Evolutionary conservation across 2,329 filamentous ascomycete species (phyloP).

Genomic region (Ceratocystis variospora): DNA sequence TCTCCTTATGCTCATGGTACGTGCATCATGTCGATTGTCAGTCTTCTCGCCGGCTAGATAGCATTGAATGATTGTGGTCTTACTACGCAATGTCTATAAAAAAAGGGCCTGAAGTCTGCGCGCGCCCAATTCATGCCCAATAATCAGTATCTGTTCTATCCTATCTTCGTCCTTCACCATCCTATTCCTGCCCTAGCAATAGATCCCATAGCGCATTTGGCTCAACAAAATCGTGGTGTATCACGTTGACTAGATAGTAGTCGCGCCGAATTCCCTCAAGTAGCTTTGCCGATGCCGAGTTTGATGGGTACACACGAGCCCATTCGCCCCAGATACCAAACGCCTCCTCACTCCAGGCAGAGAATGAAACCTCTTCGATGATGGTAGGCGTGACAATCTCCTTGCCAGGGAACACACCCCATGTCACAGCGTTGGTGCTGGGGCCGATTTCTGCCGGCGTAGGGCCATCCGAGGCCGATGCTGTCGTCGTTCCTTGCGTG

Average conservation of each 20-base stretch:
- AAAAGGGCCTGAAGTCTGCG: no score
- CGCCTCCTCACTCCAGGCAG: conserved; percentile 88
- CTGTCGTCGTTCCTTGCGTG: neutral
- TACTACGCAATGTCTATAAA: conserved; percentile 4
- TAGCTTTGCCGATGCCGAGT: conserved; percentile 55
- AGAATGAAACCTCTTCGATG: conserved; percentile 88
- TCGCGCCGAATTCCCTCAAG: conserved; percentile 54
- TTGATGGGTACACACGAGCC: conserved; percentile 72
- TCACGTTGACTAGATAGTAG: conserved; percentile 81
- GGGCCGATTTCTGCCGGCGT: conserved; percentile 21
- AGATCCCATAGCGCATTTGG: conserved; percentile 59
- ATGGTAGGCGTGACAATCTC: conserved; percentile 95
- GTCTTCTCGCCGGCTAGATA: neutral
- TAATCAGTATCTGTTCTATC: neutral
- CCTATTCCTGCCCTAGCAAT: conserved; percentile 31
- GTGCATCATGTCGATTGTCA: neutral
- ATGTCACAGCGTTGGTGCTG: conserved; percentile 86
- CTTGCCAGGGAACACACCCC: conserved; percentile 90
- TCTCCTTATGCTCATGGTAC: neutral
- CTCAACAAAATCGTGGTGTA: conserved; percentile 66
- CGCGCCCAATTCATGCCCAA: no score
- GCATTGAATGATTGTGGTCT: neutral
- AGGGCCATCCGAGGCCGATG: conserved; percentile 9
- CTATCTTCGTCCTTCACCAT: neutral
- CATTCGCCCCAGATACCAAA: conserved; percentile 94